Evolutionary conservation across 2,329 filamentous ascomycete genomes (phyloP).

Genomic region (Ciborinia camelliae): DNA sequence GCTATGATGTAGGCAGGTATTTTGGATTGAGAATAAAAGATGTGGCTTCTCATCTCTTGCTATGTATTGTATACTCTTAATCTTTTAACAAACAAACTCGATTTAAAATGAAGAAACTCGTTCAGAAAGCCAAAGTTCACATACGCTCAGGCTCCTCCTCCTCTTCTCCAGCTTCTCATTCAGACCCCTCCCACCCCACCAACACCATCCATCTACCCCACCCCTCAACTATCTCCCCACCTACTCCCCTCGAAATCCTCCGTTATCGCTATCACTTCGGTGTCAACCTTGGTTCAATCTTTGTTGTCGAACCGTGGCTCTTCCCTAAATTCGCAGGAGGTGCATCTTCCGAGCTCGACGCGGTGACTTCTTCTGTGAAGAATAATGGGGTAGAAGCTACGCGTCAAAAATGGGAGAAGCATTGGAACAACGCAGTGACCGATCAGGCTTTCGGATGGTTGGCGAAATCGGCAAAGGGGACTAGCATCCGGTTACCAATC

Average conservation of each 20-base stretch:
- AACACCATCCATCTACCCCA: background rate
- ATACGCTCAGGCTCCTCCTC: slow-evolving; percentile 11
- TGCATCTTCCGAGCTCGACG: slow-evolving; percentile 38
- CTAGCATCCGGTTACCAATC: slow-evolving; percentile 56
- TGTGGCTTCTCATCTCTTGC: background rate
- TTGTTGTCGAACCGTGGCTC: slow-evolving; percentile 59
- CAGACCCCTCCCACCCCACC: background rate
- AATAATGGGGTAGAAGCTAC: slow-evolving; percentile 29
- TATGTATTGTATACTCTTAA: background rate
- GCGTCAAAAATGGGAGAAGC: slow-evolving; percentile 48
- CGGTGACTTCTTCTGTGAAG: slow-evolving; percentile 24
- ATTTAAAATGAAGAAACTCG: slow-evolving; percentile 18
- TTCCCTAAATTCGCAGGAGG: slow-evolving; percentile 31
- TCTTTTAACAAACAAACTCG: background rate
- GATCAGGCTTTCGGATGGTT: slow-evolving; percentile 53
- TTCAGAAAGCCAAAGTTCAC: slow-evolving; percentile 4
- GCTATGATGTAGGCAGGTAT: background rate
- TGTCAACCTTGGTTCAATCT: slow-evolving; percentile 56
- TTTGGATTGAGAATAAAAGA: background rate
- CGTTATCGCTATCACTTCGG: slow-evolving; percentile 59
- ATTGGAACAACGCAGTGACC: slow-evolving; percentile 50
- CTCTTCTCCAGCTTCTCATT: background rate
- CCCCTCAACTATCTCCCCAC: slow-evolving; percentile 26
- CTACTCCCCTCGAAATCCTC: slow-evolving; percentile 41
- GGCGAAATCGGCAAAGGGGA: slow-evolving; percentile 49